phyloP scores from a whole-genome alignment of 352 stramenopile species.

The Pythium aristosporum region DNA sequence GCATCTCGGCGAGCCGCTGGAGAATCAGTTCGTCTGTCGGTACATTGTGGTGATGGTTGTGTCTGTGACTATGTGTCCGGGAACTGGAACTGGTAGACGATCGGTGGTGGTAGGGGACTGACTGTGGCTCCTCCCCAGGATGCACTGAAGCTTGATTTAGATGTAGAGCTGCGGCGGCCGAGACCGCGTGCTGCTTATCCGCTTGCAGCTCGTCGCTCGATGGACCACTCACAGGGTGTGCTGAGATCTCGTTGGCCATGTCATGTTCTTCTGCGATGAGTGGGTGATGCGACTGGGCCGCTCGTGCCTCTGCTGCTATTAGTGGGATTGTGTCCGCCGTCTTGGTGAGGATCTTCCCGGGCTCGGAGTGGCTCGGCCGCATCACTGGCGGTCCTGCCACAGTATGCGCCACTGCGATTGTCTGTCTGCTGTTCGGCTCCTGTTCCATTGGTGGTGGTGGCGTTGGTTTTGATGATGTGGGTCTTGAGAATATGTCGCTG shows the following conservation, averaged over 20 bases:
- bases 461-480: too few relatives aligned
- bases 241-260: background rate
- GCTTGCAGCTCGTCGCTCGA: background rate
- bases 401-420: background rate
- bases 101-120: background rate
- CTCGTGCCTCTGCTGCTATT: background rate
- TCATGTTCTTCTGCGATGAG: background rate
- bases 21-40: constrained; percentile 47
- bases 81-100: background rate
- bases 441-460: background rate
- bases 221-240: background rate
- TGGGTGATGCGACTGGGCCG: background rate
- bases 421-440: background rate
- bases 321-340: background rate
- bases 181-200: background rate
- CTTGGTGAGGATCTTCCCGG: background rate
- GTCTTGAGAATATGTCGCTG: background rate
- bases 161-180: background rate
- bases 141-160: background rate
- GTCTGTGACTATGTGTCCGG: background rate
- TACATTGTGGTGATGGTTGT: background rate
- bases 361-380: background rate
- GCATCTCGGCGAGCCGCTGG: constrained; percentile 52
- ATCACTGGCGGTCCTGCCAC: background rate
- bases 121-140: background rate